A percentile compares a stretch with the other conserved stretches of the same genome.
These are phyloP conservation scores for Quercus cerris DNA, from an alignment of 306 rosid genomes.

Conservation along the genomic window DNA sequence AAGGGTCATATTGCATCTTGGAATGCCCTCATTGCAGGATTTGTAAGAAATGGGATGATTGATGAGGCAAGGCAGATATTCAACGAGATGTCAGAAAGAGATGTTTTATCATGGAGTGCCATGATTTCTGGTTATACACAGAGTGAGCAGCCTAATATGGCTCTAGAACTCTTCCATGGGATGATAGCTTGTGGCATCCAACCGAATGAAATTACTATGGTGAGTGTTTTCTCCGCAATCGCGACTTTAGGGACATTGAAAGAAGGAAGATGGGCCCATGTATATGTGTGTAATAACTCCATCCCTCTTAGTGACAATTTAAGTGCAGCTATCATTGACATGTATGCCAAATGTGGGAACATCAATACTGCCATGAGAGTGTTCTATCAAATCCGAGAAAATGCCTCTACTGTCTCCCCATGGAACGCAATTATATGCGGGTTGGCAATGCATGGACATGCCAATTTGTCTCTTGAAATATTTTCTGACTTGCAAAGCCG, in stretches of 20 bases:
- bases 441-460: constrained; percentile 82
- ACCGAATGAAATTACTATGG: constrained; percentile 92
- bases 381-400: constrained; percentile 57
- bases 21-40: constrained; percentile 79
- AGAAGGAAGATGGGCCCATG: constrained; percentile 79
- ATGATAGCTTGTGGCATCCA: constrained; percentile 58
- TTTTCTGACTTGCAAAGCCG: constrained; percentile 61
- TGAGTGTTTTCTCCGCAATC: constrained; percentile 79
- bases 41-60: constrained; percentile 54
- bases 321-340: constrained; percentile 71
- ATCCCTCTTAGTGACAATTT: constrained; percentile 76
- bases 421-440: constrained; percentile 95
- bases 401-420: constrained; percentile 54
- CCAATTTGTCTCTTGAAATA: constrained; percentile 55
- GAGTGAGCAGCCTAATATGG: constrained; percentile 61
- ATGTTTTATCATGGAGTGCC: constrained; percentile 82
- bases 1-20: constrained; percentile 72
- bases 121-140: constrained; percentile 86
- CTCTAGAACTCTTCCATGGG: constrained; percentile 67
- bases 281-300: constrained; percentile 43
- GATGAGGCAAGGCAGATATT: constrained; percentile 58
- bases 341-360: constrained; percentile 95
- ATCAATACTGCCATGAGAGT: constrained; percentile 56
- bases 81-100: constrained; percentile 68
- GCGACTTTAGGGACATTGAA: constrained; percentile 63